A percentile compares a stretch with the other conserved stretches of the same genome.
phyloP scores from a whole-genome alignment of 169 alveolate species.

The Plasmodium billcollinsi region DNA sequence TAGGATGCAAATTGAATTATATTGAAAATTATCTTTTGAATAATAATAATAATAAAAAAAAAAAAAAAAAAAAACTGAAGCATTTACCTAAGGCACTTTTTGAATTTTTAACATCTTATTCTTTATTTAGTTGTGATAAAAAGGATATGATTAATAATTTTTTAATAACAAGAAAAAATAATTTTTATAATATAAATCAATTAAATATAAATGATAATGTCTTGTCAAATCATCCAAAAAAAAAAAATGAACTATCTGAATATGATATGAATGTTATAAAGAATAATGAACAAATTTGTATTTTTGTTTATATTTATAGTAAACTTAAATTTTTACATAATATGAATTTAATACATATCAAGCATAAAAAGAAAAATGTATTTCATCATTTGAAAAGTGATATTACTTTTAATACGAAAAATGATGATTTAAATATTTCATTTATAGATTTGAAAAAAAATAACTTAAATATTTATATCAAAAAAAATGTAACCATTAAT shows the following conservation, averaged over 20 bases:
- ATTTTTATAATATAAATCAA: conserved; percentile 6
- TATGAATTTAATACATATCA: conserved; percentile 46
- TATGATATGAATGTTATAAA: conserved; percentile 52
- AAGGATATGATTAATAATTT: conserved; percentile 35
- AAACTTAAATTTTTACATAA: conserved; percentile 61
- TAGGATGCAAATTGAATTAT: conserved; percentile 62
- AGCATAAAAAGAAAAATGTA: conserved; percentile 8
- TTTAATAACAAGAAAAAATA: conserved; percentile 16
- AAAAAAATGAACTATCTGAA: conserved; percentile 14
- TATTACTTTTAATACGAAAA: not conserved
- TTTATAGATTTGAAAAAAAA: conserved; percentile 32
- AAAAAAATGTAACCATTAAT: conserved; percentile 14
- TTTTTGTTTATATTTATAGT: conserved; percentile 41
- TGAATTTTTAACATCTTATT: conserved; percentile 75
- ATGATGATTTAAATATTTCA: conserved; percentile 23
- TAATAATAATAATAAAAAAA: not conserved
- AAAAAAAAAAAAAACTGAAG: conserved; percentile 55
- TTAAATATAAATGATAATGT: not conserved
- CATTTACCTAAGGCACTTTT: conserved; percentile 47
- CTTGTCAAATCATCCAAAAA: not conserved
- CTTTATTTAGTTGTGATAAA: conserved; percentile 39
- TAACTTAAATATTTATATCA: conserved; percentile 33
- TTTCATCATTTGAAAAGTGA: not conserved
- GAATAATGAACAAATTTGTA: conserved; percentile 45
- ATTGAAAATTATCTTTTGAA: conserved; percentile 59